Base-by-base conservation (phyloP, 148 eudicot genomes). In the Vaccinium macrocarpon region DNA sequence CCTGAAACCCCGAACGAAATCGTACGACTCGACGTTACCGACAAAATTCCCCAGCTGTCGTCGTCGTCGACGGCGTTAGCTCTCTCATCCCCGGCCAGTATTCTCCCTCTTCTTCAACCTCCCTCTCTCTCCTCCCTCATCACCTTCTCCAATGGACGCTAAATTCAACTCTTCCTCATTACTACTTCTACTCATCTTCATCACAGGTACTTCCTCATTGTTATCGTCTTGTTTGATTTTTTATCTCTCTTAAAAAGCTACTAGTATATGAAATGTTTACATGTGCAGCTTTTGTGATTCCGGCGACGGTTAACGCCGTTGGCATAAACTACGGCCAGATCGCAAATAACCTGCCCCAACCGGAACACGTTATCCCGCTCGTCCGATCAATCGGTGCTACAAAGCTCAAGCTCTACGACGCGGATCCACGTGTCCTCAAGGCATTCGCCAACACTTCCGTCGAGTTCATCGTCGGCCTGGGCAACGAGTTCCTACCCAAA, bases 401-500 rank as follows among this genome's bases (percentile, higher is more conserved):
- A 35, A 35, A 35, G 38, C 13, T 64, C 0, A 64, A 64, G 29
- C 71, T 64, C 32, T 64, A 64, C 71, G 71, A 64, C 15, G 71
- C 71, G 12, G 71, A 64, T 0, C 71, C 71, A 0, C 71, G 32
- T 13, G 71, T 64, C 71, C 71, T 64, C 29, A 64, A 23, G 32
- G 71, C 29, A 9, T 64, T 64, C 14, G 32, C 71, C 71, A 64
- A 64, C 71, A 64, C 71, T 14, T n/a, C 71, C 32, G 71, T 64
- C 71, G 29, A 64, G 13, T 64, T 64, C 14, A 64, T 25, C 71
- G 10, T 35, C 38, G 38, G 38, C 38, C 38, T 35, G 0, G 38
- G 38, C 38, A 64, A 64, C 71, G 29, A 64, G 14, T 64, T 78
- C 72, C 49, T 95, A 5, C 48, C 88, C 0, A 83, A 87, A 19